Evolutionary conservation across 176 grass and related monocot genomes (phyloP), one percentile per base, ranked within the genome.

Genomic region (Raddia distichophylla): DNA sequence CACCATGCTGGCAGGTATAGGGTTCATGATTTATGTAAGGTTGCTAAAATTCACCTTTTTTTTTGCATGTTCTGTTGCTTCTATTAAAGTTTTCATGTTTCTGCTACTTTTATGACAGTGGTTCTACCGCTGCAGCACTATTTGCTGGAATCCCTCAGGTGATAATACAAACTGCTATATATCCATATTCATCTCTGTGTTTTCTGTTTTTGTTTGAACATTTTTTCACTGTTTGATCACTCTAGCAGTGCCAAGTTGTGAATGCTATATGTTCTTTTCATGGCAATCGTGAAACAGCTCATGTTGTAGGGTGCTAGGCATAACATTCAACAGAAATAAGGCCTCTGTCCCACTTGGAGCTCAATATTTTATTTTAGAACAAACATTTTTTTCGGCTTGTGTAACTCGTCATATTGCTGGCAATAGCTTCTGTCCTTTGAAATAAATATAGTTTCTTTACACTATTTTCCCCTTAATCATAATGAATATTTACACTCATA

Each of bases 1-100:
- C 92, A 98, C 80, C 95, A 98, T 81, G 95, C 85, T 77, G 95
- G 95, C 84, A 98, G 95, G 95, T 91, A 84, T 6, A 53, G 14
- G 81, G 32, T 9, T 22, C 10, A 67, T 2, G 33, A 16, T 40
- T 64, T 79, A 40, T 40, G 37, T 40, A 40, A 40, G 37, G 37
- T 40, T 40, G 37, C 37, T 40, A 40, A 40, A 40, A 40, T 40
- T 40, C 37, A 40, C 37, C n/a, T n/a, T n/a, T 2, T 40, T 40
- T 40, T 37, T 89, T 82, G 10, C 8, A 27, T 22, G 13, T 7
- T 40, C 37, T 71, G 17, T 7, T 76, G 0, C 35, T 56, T 88
- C 50, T 20, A 34, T 22, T 48, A 75, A 74, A 42, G n/a, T 7
- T 64, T 16, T 82, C 59, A 82, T 67, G 8, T 60, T 19, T 78